Evolutionary conservation across 768 basidiomycete species (phyloP).

Genomic region (Mycena venus): DNA sequence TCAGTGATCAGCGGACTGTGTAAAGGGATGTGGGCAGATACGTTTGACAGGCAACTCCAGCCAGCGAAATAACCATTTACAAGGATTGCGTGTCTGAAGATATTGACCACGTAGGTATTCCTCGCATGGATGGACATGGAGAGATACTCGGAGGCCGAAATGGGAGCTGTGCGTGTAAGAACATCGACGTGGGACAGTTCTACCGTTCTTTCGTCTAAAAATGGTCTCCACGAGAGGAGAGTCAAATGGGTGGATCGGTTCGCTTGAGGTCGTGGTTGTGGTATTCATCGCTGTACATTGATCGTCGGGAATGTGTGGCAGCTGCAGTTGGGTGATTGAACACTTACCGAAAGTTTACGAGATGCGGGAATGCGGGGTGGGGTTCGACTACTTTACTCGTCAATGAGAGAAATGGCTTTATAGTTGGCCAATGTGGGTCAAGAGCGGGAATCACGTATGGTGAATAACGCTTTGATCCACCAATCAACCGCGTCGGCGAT

Average conservation of each 20-base stretch:
- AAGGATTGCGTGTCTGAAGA: not conserved
- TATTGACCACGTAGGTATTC: not conserved
- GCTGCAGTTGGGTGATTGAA: too few species aligned
- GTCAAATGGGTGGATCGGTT: not conserved
- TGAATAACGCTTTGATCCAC: too few species aligned
- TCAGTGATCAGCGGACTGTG: not conserved
- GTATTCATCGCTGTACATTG: too few species aligned
- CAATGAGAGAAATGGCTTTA: too few species aligned
- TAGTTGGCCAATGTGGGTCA: too few species aligned
- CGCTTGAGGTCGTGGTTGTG: not conserved
- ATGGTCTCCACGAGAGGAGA: not conserved
- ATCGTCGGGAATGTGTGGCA: too few species aligned
- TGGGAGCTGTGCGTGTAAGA: not conserved
- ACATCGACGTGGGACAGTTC: not conserved
- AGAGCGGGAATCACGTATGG: too few species aligned
- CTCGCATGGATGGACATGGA: not conserved
- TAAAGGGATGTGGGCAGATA: not conserved
- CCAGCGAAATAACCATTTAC: conserved; percentile 4
- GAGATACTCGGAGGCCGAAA: not conserved
- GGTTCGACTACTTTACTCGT: too few species aligned
- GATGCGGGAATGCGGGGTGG: too few species aligned
- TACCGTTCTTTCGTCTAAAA: not conserved
- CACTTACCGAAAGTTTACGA: too few species aligned
- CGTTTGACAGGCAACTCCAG: too few species aligned
- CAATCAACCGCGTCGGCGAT: too few species aligned